A percentile compares a stretch with the other conserved stretches of the same genome.
Conservation (phyloP, 805 yeast genomes). For the Yamadazyma nakazawae region DNA sequence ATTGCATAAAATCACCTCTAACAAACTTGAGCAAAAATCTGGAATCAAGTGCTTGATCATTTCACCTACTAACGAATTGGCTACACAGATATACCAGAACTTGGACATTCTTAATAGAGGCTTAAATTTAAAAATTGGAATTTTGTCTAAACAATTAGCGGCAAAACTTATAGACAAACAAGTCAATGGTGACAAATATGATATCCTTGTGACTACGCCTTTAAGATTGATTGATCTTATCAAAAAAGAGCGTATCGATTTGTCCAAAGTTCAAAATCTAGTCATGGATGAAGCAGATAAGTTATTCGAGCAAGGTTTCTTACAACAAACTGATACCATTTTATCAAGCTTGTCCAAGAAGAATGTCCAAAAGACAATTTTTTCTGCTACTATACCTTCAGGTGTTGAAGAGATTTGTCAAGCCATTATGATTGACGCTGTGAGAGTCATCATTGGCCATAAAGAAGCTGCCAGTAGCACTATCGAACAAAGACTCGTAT, state of each 20-base stretch:
- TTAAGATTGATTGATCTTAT: constrained; percentile 79
- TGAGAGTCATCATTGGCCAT: constrained; percentile 86
- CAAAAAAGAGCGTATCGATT: constrained; percentile 54
- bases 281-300: constrained; percentile 96
- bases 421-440: constrained; percentile 78
- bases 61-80: constrained; percentile 93
- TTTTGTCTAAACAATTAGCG: constrained; percentile 70
- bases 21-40: constrained; percentile 22
- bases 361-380: constrained; percentile 68
- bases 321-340: constrained; percentile 87
- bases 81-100: constrained; percentile 77
- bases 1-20: constrained; percentile 46
- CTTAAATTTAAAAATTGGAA: constrained; percentile 54
- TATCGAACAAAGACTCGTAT: constrained; percentile 79
- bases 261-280: constrained; percentile 66
- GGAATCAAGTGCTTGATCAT: constrained; percentile 75
- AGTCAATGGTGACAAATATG: constrained; percentile 61
- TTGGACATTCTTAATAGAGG: constrained; percentile 57
- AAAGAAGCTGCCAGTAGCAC: constrained; percentile 87
- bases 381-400: constrained; percentile 94
- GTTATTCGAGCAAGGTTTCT: constrained; percentile 79
- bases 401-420: constrained; percentile 86
- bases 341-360: constrained; percentile 54
- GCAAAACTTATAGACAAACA: constrained; percentile 62
- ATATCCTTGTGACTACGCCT: constrained; percentile 84